Percentiles rank a stretch among this genome's conserved stretches.
phyloP scores from a whole-genome alignment of 805 yeast species.

The Candida cerambycidarum region DNA sequence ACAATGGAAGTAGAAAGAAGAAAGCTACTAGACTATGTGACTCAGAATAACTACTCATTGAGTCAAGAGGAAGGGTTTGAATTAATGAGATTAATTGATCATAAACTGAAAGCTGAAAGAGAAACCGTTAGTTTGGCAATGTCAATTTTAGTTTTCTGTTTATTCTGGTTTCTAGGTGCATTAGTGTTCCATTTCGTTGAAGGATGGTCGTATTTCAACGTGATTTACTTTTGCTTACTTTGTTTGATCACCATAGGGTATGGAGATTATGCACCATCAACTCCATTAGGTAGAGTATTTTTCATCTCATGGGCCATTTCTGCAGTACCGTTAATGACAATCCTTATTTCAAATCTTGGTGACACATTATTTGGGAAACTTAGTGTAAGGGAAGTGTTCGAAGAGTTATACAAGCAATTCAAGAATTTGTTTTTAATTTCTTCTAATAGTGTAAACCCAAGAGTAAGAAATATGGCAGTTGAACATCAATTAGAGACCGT shows the following conservation, averaged over 20 bases:
- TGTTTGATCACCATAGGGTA: constrained; percentile 83
- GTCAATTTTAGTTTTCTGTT: constrained; percentile 45
- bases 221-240: constrained; percentile 73
- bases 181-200: constrained; percentile 59
- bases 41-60: constrained; percentile 19
- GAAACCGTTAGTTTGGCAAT: constrained; percentile 35
- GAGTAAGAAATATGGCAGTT: neutral
- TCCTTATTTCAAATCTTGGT: constrained; percentile 68
- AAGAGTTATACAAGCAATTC: constrained; percentile 10
- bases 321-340: constrained; percentile 88
- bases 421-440: constrained; percentile 7
- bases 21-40: constrained; percentile 20
- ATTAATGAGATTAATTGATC: constrained; percentile 53
- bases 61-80: constrained; percentile 52
- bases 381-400: constrained; percentile 10
- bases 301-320: constrained; percentile 78
- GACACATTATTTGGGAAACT: constrained; percentile 48
- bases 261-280: constrained; percentile 68
- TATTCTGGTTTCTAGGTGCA: constrained; percentile 76
- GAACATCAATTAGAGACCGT: constrained; percentile 1
- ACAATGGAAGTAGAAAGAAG: constrained; percentile 53
- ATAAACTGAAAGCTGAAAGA: constrained; percentile 39
- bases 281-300: constrained; percentile 67
- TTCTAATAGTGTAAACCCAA: neutral
- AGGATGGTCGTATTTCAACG: constrained; percentile 68